Evolutionary conservation across 1,284 basidiomycete genomes (phyloP).

Genomic region (Ustilago bromivora): DNA sequence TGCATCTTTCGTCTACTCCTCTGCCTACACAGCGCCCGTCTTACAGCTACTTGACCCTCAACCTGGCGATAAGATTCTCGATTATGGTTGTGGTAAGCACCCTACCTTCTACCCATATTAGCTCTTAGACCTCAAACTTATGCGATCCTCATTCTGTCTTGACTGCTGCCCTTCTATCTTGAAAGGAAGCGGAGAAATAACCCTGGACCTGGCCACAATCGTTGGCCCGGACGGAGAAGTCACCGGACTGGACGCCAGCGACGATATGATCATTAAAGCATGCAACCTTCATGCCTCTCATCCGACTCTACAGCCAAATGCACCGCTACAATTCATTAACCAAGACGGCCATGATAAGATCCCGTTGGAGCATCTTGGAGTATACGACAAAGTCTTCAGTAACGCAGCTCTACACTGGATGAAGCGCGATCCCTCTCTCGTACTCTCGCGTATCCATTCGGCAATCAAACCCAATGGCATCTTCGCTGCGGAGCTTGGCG

Average conservation of each 20-base stretch:
- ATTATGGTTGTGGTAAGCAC: constrained; percentile 49
- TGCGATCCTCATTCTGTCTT: background rate
- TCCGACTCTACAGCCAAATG: background rate
- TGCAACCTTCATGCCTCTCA: background rate
- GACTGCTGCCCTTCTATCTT: background rate
- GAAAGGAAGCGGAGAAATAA: constrained; percentile 46
- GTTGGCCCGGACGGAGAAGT: constrained; percentile 26
- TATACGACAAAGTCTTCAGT: constrained; percentile 49
- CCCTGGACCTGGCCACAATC: constrained; percentile 20
- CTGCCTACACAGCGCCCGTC: constrained; percentile 41
- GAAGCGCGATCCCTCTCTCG: constrained; percentile 19
- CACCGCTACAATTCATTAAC: constrained; percentile 7
- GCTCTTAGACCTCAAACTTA: background rate
- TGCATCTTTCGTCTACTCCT: constrained; percentile 55
- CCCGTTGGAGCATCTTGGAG: background rate
- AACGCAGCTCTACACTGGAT: constrained; percentile 54
- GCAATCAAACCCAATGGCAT: constrained; percentile 18
- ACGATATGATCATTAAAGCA: constrained; percentile 46
- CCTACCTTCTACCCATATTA: background rate
- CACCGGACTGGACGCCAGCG: constrained; percentile 30
- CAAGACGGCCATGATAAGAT: constrained; percentile 30
- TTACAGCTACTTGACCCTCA: constrained; percentile 43
- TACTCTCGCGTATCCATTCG: constrained; percentile 8
- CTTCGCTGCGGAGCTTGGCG: constrained; percentile 45
- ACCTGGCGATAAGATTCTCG: constrained; percentile 45